Percentiles rank a stretch among this genome's conserved stretches.
Conservation (phyloP, 768 basidiomycete genomes). For the Rubroboletus satanas region DNA sequence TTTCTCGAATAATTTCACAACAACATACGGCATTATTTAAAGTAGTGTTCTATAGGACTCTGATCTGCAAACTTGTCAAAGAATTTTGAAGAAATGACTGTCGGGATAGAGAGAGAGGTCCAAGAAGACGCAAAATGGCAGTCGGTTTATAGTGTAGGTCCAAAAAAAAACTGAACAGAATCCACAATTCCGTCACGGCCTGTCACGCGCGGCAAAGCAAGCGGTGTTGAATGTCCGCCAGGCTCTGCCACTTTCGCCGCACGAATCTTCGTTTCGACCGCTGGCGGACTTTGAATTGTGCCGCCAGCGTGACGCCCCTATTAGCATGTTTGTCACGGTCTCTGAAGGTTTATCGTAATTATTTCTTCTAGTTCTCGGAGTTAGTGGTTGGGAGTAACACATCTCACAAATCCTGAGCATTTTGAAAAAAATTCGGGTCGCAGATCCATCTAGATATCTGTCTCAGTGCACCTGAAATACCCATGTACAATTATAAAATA, state of each 20-base stretch:
- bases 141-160: neutral
- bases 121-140: too few species aligned
- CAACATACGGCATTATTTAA: neutral
- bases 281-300: neutral
- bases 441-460: neutral
- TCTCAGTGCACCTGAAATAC: neutral
- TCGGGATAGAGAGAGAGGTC: neutral
- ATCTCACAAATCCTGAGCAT: neutral
- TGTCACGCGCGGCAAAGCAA: neutral
- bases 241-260: neutral
- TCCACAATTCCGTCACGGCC: neutral
- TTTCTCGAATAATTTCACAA: neutral
- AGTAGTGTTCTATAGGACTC: neutral
- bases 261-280: neutral
- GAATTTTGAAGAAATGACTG: neutral
- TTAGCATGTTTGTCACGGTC: neutral
- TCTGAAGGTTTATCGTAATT: neutral
- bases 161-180: neutral
- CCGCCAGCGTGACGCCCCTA: neutral
- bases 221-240: neutral
- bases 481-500: conserved; percentile 9
- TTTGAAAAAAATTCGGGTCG: too few species aligned
- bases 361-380: neutral
- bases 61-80: neutral
- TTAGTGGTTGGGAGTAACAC: neutral